A percentile compares a stretch with the other conserved stretches of the same genome.
phyloP scores from a whole-genome alignment of 2,329 filamentous ascomycete genomes.

The Diplodia intermedia region DNA sequence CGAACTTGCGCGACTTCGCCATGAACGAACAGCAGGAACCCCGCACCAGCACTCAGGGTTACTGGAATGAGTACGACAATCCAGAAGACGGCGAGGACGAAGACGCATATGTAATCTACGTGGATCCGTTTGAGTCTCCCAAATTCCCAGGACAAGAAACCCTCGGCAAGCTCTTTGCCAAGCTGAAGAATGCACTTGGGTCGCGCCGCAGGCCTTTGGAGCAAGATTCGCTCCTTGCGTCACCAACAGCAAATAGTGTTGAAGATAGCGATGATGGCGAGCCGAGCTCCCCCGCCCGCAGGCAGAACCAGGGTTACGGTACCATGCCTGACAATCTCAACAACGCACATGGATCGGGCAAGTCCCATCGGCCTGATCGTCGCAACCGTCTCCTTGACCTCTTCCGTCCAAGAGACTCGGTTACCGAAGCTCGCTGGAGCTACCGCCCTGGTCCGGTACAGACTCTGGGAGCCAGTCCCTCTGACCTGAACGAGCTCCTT shows the following conservation, averaged over 20 bases:
- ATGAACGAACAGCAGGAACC: conserved; percentile 15
- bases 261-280: conserved; percentile 39
- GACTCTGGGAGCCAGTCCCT: conserved; percentile 11
- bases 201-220: conserved; percentile 33
- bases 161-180: conserved; percentile 59
- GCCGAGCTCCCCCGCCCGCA: conserved; percentile 5
- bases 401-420: conserved; percentile 19
- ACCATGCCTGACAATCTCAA: conserved; percentile 11
- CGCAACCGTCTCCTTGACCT: conserved; percentile 20
- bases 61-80: conserved; percentile 90
- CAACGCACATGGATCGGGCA: conserved; percentile 32
- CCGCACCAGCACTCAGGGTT: conserved; percentile 48
- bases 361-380: neutral
- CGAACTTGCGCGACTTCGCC: conserved; percentile 23
- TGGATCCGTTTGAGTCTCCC: conserved; percentile 70
- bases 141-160: conserved; percentile 69
- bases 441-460: conserved; percentile 12
- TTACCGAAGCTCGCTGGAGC: conserved; percentile 4
- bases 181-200: conserved; percentile 41
- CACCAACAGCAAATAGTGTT: conserved; percentile 34
- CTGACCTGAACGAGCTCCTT: conserved; percentile 26
- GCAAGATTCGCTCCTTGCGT: conserved; percentile 43
- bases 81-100: conserved; percentile 71
- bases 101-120: conserved; percentile 71
- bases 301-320: conserved; percentile 46